Evolutionary conservation across 495 filamentous ascomycete genomes (phyloP).

Genomic region (Trichoderma erinaceum): DNA sequence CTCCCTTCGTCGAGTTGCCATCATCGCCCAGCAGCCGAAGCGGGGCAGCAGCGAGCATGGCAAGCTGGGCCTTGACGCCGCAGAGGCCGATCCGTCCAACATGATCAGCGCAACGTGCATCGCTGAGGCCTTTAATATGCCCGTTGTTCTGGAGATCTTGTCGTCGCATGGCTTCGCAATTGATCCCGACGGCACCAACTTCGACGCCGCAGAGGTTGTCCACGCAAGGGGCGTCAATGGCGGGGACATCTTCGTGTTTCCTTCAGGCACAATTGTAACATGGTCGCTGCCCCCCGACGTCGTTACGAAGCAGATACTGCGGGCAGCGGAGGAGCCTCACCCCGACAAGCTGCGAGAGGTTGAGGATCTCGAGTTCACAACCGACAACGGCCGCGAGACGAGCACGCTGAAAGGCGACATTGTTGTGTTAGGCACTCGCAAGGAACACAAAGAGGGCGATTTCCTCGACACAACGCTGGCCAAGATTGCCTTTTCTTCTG

Average conservation of each 20-base stretch:
- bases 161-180: constrained; percentile 63
- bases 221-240: constrained; percentile 48
- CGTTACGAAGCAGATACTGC: constrained; percentile 61
- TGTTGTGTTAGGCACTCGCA: constrained; percentile 72
- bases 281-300: constrained; percentile 76
- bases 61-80: constrained; percentile 8
- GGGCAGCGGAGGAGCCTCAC: constrained; percentile 66
- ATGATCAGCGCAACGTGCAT: constrained; percentile 76
- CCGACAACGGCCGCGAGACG: constrained; percentile 66
- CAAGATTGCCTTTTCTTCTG: constrained; percentile 94
- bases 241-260: constrained; percentile 94
- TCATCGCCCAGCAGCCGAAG: constrained; percentile 35
- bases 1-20: constrained; percentile 38
- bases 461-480: constrained; percentile 71
- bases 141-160: constrained; percentile 61
- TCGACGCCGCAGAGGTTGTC: constrained; percentile 55
- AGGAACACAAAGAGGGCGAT: constrained; percentile 38
- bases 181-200: constrained; percentile 52
- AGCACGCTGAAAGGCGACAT: constrained; percentile 82
- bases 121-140: constrained; percentile 80
- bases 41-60: constrained; percentile 18
- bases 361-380: constrained; percentile 83
- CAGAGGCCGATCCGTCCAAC: constrained; percentile 33
- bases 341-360: constrained; percentile 57
- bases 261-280: constrained; percentile 88